A percentile compares a stretch with the other conserved stretches of the same genome.
These are phyloP conservation scores for Sugiyamaella floridensis DNA, from an alignment of 805 yeast species.

Conservation along the genomic window DNA sequence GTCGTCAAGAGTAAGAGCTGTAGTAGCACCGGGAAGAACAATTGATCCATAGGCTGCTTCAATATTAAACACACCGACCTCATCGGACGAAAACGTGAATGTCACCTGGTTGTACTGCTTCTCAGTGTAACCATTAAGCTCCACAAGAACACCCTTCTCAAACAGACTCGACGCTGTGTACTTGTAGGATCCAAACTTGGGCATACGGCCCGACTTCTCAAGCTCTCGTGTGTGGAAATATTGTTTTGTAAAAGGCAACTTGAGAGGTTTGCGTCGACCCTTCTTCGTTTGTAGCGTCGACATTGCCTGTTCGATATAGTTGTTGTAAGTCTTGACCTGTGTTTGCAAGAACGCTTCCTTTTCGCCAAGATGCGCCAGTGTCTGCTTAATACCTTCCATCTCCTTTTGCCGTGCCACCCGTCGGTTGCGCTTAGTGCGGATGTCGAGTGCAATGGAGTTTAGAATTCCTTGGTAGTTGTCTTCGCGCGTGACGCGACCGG, in stretches of 20 bases:
- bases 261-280: constrained; percentile 24
- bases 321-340: constrained; percentile 38
- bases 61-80: constrained; percentile 62
- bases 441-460: constrained; percentile 79
- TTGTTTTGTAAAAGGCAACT: constrained; percentile 59
- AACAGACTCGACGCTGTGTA: constrained; percentile 67
- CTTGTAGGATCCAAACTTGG: constrained; percentile 70
- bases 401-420: constrained; percentile 43
- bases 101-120: constrained; percentile 56
- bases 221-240: constrained; percentile 68
- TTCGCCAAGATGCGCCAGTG: constrained; percentile 39
- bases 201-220: constrained; percentile 57
- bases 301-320: constrained; percentile 46
- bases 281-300: constrained; percentile 40
- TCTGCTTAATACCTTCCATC: constrained; percentile 38
- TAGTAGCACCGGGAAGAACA: constrained; percentile 48
- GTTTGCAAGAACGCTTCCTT: constrained; percentile 39
- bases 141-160: constrained; percentile 63
- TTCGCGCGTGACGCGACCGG: constrained; percentile 56
- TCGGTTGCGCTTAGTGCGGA: constrained; percentile 49
- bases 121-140: constrained; percentile 45
- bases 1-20: constrained; percentile 60
- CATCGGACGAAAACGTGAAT: constrained; percentile 69
- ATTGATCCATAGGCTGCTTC: constrained; percentile 64
- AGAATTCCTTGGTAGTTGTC: constrained; percentile 72